Conservation (phyloP, 768 basidiomycete species). For the Leccinum truebloodii region DNA sequence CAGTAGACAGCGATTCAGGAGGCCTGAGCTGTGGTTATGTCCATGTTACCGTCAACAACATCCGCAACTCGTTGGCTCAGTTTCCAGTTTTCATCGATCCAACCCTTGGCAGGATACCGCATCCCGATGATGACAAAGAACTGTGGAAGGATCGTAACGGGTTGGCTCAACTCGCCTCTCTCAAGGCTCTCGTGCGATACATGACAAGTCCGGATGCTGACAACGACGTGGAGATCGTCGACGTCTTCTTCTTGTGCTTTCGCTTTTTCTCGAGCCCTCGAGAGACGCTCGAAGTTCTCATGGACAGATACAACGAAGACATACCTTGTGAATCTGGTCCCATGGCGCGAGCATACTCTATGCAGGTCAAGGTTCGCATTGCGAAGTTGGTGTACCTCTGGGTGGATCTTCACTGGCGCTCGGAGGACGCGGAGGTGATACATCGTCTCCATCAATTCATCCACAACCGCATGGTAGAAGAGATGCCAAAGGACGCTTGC, state of each 20-base stretch:
- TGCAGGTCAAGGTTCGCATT: conserved; percentile 57
- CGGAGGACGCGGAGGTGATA: conserved; percentile 44
- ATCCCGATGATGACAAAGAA: conserved; percentile 32
- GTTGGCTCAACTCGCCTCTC: conserved; percentile 36
- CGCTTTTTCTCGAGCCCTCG: conserved; percentile 61
- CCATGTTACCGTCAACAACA: conserved; percentile 25
- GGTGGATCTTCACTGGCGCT: conserved; percentile 70
- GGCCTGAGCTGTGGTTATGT: conserved; percentile 22
- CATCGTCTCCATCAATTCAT: conserved; percentile 31
- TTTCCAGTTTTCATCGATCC: conserved; percentile 30
- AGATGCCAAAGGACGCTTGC: conserved; percentile 32
- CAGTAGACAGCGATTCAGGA: conserved; percentile 17
- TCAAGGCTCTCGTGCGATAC: conserved; percentile 46
- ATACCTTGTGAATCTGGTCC: conserved; percentile 20
- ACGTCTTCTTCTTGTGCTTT: conserved; percentile 71
- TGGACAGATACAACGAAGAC: conserved; percentile 50
- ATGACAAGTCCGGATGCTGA: conserved; percentile 44
- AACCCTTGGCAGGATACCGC: conserved; percentile 31
- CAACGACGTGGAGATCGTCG: conserved; percentile 43
- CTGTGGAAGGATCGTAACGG: conserved; percentile 30
- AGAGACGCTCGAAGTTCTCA: conserved; percentile 44
- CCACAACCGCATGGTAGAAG: conserved; percentile 31
- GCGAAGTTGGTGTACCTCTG: conserved; percentile 64
- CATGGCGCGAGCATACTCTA: conserved; percentile 43
- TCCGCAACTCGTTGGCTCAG: conserved; percentile 29